phyloP scores from a whole-genome alignment of 306 rosid species.

The Heteromeles arbutifolia region DNA sequence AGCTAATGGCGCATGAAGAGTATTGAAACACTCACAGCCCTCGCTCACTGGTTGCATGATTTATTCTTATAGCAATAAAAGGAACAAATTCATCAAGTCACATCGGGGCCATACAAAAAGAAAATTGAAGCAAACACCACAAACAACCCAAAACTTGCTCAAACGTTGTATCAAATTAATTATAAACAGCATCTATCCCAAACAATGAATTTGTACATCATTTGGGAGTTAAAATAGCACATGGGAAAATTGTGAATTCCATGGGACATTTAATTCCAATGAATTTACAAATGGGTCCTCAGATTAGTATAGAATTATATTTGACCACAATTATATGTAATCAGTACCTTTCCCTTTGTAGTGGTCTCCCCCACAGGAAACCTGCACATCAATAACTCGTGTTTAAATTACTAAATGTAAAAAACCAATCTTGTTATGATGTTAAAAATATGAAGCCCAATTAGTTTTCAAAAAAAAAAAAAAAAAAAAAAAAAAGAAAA shows the following conservation, averaged over 20 bases:
- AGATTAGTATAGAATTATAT: not conserved
- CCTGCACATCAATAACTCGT: slow-evolving; percentile 29
- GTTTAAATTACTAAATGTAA: too few relatives aligned
- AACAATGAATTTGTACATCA: too few relatives aligned
- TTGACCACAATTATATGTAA: not conserved
- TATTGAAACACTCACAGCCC: too few relatives aligned
- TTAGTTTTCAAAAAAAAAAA: too few relatives aligned
- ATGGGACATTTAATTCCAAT: not conserved
- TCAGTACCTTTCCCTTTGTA: slow-evolving; percentile 25
- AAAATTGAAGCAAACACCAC: not conserved
- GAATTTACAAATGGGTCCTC: not conserved
- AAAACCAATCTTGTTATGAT: too few relatives aligned
- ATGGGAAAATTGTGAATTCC: not conserved
- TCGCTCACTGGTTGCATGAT: not conserved
- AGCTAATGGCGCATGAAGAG: too few relatives aligned
- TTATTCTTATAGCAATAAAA: too few relatives aligned
- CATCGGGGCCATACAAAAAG: not conserved
- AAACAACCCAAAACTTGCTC: not conserved
- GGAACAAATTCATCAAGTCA: not conserved
- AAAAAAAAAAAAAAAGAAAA: too few relatives aligned
- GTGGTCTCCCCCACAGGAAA: slow-evolving; percentile 21
- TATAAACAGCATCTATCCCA: too few relatives aligned
- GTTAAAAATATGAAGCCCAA: too few relatives aligned
- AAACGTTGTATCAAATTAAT: not conserved
- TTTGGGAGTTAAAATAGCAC: not conserved